Percentiles rank a stretch among this genome's conserved stretches.
phyloP scores from a whole-genome alignment of 345 rosid genomes.

The Euphorbia pulcherrima region DNA sequence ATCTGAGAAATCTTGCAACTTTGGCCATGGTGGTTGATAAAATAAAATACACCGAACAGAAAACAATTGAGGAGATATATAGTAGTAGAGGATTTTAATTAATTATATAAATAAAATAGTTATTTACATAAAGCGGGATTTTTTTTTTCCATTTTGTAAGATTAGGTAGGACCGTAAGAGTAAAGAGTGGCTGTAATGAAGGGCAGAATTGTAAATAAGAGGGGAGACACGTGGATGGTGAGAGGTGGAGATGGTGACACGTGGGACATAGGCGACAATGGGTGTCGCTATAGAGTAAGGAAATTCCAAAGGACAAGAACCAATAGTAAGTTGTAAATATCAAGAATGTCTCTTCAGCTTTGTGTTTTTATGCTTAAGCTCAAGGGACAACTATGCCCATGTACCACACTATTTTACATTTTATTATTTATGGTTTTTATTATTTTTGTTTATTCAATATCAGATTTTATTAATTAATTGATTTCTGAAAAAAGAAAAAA shows the following conservation, averaged over 20 bases:
- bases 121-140: conserved; percentile 3
- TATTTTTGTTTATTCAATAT: neutral
- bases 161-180: neutral
- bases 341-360: conserved; percentile 11
- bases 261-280: conserved; percentile 35
- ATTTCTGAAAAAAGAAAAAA: neutral
- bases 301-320: conserved; percentile 19
- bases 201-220: conserved; percentile 16
- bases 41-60: conserved; percentile 25
- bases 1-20: conserved; percentile 29
- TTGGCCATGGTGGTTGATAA: conserved; percentile 32
- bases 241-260: conserved; percentile 24
- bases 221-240: conserved; percentile 30
- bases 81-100: neutral
- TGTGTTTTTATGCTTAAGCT: neutral
- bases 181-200: neutral
- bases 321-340: conserved; percentile 28
- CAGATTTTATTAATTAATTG: neutral
- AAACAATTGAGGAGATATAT: neutral
- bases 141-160: no score
- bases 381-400: conserved; percentile 14
- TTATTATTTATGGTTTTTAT: conserved; percentile 4
- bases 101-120: conserved; percentile 4
- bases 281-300: conserved; percentile 14
- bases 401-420: neutral